Base-by-base conservation (phyloP, 78 protist genomes). In the Monocercomonoides exilis region DNA sequence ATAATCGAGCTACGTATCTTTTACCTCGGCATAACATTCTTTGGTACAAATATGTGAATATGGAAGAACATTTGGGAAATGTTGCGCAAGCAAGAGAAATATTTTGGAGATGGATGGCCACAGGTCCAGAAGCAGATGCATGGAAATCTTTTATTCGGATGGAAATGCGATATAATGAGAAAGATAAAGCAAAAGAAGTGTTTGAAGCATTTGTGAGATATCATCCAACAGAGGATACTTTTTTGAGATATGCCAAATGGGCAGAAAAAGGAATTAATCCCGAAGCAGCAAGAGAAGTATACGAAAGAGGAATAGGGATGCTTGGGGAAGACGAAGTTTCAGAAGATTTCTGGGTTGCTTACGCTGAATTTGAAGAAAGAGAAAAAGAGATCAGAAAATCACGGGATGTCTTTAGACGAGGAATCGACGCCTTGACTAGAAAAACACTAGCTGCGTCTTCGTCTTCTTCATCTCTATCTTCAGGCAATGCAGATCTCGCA, bases 41-140 rank as follows among this genome's bases (percentile, higher is more conserved):
- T 36, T 86, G 88, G 88, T 93, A 79, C 92, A 95, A 95, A 90
- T 98, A 90, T 80, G 41, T 91, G 34, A 88, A 89, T 90, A 89
- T 98, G 96, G 99, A 98, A 81, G 97, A 98, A 91, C 92, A 92
- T 94, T 79, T 97, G 1, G 98, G 98, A 43, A 96, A 96, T 85
- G 45, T 91, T 34, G 91, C 94, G 0, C 95, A 90, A 1, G 94
- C 96, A 34, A 80, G 99, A 32, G 87, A 91, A 1, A 77, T 98
- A n/a, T 97, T 94, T 46, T 96, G 96, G 63, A 89, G 99, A 36
- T 98, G 99, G 99, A 95, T 96, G 96, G 82, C 41, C 42, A 94
- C 93, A 94, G 63, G 87, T 43, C 98, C 98, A 21, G 90, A 79
- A 2, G 93, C 89, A 82, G 88, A 42, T 41, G 98, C 98, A n/a